phyloP scores from a whole-genome alignment of 1,284 basidiomycete genomes.

The Fomitopsis betulina region DNA sequence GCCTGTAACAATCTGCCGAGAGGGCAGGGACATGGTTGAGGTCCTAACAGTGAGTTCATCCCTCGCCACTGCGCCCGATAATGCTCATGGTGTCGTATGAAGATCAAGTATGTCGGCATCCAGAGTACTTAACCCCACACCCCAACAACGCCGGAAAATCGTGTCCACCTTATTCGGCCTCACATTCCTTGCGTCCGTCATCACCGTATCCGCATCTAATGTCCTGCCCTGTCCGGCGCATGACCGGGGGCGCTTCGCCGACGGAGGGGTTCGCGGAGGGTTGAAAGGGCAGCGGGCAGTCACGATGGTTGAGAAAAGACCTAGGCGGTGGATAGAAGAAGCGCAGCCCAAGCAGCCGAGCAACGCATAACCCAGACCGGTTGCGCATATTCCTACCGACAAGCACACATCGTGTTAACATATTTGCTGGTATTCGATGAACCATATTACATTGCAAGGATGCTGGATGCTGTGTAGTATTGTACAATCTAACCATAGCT shows the following conservation, averaged over 20 bases:
- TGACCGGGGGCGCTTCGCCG: slow-evolving; percentile 52
- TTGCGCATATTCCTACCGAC: background rate
- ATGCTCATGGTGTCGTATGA: background rate
- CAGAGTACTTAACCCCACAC: slow-evolving; percentile 56
- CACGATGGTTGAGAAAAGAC: slow-evolving; percentile 54
- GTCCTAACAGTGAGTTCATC: background rate
- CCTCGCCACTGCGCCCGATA: background rate
- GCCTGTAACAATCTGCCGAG: background rate
- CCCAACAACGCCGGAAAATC: slow-evolving; percentile 61
- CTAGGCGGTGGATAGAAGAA: slow-evolving; percentile 81
- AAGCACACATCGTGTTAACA: background rate
- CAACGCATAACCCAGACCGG: background rate
- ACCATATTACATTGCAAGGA: background rate
- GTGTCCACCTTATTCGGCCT: slow-evolving; percentile 74
- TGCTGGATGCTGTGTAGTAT: background rate
- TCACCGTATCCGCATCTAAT: slow-evolving; percentile 78
- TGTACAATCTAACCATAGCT: background rate
- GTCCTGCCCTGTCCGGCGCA: slow-evolving; percentile 73
- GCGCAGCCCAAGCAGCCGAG: slow-evolving; percentile 34
- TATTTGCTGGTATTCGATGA: background rate
- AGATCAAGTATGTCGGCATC: slow-evolving; percentile 46
- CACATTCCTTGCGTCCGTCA: slow-evolving; percentile 70
- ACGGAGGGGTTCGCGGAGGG: slow-evolving; percentile 34
- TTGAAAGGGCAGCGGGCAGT: slow-evolving; percentile 22
- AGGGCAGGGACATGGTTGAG: slow-evolving; percentile 11